Conservation (phyloP, 2,329 filamentous ascomycete genomes). For the Magnaporthales sp. region DNA sequence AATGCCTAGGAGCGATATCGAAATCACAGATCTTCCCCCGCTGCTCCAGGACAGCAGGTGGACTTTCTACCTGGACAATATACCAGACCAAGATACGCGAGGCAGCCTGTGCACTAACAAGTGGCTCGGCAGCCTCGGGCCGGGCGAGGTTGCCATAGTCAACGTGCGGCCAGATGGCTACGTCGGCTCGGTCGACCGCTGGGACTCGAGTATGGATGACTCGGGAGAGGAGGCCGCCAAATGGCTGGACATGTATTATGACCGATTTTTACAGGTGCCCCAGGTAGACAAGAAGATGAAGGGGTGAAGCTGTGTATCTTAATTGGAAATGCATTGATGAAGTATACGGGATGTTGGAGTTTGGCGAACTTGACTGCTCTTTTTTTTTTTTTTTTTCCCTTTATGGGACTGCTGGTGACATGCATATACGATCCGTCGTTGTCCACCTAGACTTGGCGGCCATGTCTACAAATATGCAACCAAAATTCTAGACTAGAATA, state of each 20-base stretch:
- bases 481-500: not conserved
- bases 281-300: conserved; percentile 11
- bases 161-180: conserved; percentile 69
- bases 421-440: too few species aligned
- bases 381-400: too few species aligned
- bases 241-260: conserved; percentile 47
- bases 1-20: conserved; percentile 53
- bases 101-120: conserved; percentile 53
- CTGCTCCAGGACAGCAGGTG: conserved; percentile 57
- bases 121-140: conserved; percentile 54
- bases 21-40: conserved; percentile 55
- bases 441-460: not conserved
- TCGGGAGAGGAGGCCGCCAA: conserved; percentile 41
- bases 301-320: not conserved
- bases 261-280: conserved; percentile 44
- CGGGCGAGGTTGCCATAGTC: conserved; percentile 51
- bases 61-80: conserved; percentile 65
- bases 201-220: conserved; percentile 41
- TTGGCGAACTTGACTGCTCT: not conserved
- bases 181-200: conserved; percentile 53
- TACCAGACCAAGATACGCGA: conserved; percentile 45
- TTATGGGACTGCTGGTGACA: not conserved
- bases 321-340: not conserved
- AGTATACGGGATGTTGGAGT: not conserved
- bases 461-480: too few species aligned